Conservation (phyloP, 352 stramenopile species). For the Phytophthora quininea region DNA sequence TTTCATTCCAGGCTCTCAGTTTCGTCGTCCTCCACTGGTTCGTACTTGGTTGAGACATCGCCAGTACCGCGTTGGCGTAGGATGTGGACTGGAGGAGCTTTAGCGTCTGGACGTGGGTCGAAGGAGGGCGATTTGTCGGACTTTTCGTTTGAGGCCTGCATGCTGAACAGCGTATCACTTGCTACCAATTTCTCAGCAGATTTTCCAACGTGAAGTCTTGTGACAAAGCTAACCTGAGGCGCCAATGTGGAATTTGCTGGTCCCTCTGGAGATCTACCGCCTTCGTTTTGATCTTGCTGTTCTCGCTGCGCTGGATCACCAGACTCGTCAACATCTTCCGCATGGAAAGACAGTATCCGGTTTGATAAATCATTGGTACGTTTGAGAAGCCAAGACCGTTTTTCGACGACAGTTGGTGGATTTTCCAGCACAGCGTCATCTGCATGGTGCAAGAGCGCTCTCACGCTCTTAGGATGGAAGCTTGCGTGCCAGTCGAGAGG, state of each 20-base stretch:
- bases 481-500: conserved; percentile 40
- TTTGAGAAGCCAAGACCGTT: conserved; percentile 17
- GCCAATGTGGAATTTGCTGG: not conserved
- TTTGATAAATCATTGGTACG: not conserved
- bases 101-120: not conserved
- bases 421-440: not conserved
- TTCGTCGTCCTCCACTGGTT: conserved; percentile 8
- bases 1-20: conserved; percentile 23
- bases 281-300: not conserved
- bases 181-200: conserved; percentile 1
- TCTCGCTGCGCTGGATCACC: not conserved
- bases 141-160: conserved; percentile 14
- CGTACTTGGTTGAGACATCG: conserved; percentile 18
- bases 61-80: conserved; percentile 24
- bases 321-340: not conserved
- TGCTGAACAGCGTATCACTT: conserved; percentile 22
- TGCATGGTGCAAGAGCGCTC: not conserved
- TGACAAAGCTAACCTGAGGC: conserved; percentile 10
- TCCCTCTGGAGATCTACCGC: not conserved
- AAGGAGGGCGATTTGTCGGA: conserved; percentile 6
- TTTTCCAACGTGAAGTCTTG: conserved; percentile 9
- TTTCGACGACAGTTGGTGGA: not conserved
- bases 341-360: not conserved
- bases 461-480: conserved; percentile 12
- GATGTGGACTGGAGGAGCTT: conserved; percentile 19